Percentiles rank a stretch among this genome's conserved stretches.
phyloP scores from a whole-genome alignment of 2,329 filamentous ascomycete genomes.

The Trichoderma sp. region DNA sequence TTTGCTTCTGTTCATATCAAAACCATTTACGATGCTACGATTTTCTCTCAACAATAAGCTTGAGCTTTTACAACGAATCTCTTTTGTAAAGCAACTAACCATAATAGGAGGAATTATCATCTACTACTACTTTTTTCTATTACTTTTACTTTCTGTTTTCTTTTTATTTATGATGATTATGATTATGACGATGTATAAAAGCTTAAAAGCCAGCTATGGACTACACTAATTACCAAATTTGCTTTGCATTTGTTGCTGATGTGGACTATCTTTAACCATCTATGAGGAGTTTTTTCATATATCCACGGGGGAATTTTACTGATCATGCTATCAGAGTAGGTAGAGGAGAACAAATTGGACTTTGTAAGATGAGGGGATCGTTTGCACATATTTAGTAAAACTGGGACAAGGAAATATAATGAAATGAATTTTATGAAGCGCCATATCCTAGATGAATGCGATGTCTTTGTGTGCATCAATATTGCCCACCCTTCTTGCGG shows the following conservation, averaged over 20 bases:
- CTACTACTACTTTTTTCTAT: background rate
- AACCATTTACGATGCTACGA: conserved; percentile 10
- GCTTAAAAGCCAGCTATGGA: background rate
- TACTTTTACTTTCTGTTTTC: background rate
- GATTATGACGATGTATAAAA: conserved; percentile 22
- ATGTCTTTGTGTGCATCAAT: background rate
- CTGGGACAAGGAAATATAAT: conserved; percentile 9
- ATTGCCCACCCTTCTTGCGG: background rate
- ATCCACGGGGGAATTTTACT: background rate
- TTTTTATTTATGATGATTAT: conserved; percentile 12
- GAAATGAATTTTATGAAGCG: background rate
- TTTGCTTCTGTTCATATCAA: background rate
- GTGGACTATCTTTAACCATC: conserved; percentile 6
- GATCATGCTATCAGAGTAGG: background rate
- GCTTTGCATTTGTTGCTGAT: background rate
- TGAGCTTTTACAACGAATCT: background rate
- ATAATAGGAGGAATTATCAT: background rate
- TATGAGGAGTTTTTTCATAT: background rate
- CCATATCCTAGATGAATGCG: background rate
- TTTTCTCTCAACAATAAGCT: conserved; percentile 3
- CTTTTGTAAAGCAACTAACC: conserved; percentile 7
- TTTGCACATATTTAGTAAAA: background rate
- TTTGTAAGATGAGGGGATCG: background rate
- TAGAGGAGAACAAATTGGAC: background rate
- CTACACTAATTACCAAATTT: conserved; percentile 5